Percentiles rank a stretch among this genome's conserved stretches.
These are phyloP conservation scores for Eragrostis nindensis DNA, from an alignment of 176 grass and related monocot species.

Conservation along the genomic window DNA sequence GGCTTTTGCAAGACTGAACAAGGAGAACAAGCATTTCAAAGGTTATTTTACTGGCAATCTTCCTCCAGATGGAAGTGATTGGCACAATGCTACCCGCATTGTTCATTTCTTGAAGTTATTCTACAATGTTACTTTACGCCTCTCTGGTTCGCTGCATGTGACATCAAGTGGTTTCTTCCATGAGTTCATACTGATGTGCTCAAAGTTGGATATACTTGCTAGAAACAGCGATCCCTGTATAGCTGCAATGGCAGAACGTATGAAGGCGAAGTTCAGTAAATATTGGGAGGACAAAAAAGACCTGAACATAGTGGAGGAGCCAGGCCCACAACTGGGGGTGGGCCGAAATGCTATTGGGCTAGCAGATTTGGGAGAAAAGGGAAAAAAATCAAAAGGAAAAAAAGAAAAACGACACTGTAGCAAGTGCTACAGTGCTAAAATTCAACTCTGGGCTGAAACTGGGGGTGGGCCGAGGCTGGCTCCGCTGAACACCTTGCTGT, in stretches of 20 bases:
- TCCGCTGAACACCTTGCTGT: no score
- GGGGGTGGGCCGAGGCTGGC: no score
- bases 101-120: neutral
- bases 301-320: no score
- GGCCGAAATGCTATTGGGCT: no score
- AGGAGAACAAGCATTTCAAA: neutral
- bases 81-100: neutral
- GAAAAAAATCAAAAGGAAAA: no score
- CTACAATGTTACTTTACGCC: neutral
- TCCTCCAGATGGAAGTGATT: neutral
- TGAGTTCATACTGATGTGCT: neutral
- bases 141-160: neutral
- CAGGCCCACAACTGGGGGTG: no score
- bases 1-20: neutral
- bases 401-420: no score
- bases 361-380: no score
- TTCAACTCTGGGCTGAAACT: no score
- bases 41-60: neutral
- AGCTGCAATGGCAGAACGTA: neutral
- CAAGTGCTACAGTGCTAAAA: no score
- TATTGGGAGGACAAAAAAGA: neutral
- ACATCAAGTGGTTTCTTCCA: neutral
- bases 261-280: neutral
- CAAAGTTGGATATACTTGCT: neutral
- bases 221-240: neutral